Evolutionary conservation across 441 rosid species (phyloP).

Genomic region (Corymbia calophylla): DNA sequence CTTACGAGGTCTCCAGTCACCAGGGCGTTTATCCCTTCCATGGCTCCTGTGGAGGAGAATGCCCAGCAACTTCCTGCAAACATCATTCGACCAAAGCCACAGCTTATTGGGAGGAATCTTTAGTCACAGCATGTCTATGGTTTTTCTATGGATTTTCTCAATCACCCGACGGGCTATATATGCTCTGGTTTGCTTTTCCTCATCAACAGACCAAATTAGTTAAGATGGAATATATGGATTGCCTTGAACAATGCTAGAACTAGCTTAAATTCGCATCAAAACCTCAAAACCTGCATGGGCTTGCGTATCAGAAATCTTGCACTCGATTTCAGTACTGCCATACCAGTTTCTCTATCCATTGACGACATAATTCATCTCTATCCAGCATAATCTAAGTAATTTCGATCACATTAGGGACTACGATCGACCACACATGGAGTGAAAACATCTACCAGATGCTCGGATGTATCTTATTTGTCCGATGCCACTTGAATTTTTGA

Average conservation of each 20-base stretch:
- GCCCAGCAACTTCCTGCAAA: conserved; percentile 71
- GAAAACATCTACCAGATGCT: neutral
- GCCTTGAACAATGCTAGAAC: neutral
- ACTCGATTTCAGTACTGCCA: neutral
- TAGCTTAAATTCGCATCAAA: neutral
- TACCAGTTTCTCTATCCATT: neutral
- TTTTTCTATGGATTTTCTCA: neutral
- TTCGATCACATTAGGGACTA: neutral
- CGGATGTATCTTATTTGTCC: neutral
- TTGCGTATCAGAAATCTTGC: neutral
- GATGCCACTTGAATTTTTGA: neutral
- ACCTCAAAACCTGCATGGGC: neutral
- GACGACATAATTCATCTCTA: neutral
- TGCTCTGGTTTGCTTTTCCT: neutral
- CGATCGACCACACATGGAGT: neutral
- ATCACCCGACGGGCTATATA: neutral
- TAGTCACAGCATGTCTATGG: neutral
- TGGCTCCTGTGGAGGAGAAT: conserved; percentile 61
- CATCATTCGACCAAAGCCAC: neutral
- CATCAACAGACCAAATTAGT: neutral
- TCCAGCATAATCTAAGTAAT: neutral
- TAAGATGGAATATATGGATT: neutral
- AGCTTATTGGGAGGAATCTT: neutral
- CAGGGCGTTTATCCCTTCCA: conserved; percentile 59
- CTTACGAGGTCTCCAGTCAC: conserved; percentile 42